Base-by-base conservation (phyloP, 192 early-diverging fungal genomes). In the Backusella westeae region DNA sequence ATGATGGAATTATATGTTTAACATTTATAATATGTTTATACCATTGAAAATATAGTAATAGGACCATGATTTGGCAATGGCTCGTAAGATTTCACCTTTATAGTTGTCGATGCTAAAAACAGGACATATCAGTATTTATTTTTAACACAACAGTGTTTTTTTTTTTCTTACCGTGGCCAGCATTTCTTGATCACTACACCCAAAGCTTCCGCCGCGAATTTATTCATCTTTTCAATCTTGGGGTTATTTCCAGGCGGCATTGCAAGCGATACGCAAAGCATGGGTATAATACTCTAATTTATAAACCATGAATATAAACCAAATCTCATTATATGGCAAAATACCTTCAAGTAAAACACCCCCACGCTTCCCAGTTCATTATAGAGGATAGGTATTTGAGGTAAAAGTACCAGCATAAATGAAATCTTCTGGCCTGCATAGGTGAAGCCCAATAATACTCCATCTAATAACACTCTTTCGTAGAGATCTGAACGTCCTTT, bases 1-100 rank as follows among this genome's bases (percentile, higher is more conserved):
- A 63, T 4, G 12, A 15, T 9, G 4, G 14, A 10, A 36, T 9
- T 17, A 9, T 63, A 59, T 68, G 14, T 38, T 38, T 8, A 6
- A 6, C 7, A 9, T 56, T 29, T 38, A 36, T 32, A 32, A 32
- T 32, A 2, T 26, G 21, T 69, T 67, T 52, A 12, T 44, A 75
- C 74, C 74, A 9, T 74, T 39, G 0, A 67, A 19, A 12, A 7
- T 21, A 65, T 75, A 67, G 26, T 34, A 44, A 14, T 21, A 21
- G 3, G 56, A 63, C 74, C 74, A 75, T 75, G 74, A 10, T 46
- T 75, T 67, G 6, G 74, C 74, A 42, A 75, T n/a, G 19, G 74
- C 34, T 46, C 29, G 44, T 34, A 75, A 38, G 7, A 75, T 46
- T 41, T 67, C 29, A 36, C 74, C 74, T 66, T 67, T 49, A 65